Evolutionary conservation across 2,329 filamentous ascomycete species (phyloP).

Genomic region (Bipolaris sorokiniana): DNA sequence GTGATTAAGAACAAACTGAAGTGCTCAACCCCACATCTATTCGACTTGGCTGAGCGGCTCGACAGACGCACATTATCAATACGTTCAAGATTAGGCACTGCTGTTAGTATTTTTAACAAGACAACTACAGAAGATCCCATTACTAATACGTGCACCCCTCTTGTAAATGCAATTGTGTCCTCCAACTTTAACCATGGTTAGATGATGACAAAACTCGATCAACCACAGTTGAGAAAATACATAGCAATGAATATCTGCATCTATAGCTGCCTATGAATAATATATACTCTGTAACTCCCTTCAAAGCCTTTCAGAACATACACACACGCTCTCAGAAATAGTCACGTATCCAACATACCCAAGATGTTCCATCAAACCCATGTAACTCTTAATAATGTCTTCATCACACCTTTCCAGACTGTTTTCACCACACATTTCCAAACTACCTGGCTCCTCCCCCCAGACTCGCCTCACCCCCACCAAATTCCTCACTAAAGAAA

Average conservation of each 20-base stretch:
- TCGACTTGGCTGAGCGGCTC: not conserved
- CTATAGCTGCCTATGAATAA: not conserved
- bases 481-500: not conserved
- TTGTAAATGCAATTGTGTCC: not conserved
- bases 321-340: too few species aligned
- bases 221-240: not conserved
- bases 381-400: not conserved
- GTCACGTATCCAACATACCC: not conserved
- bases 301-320: not conserved
- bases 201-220: not conserved
- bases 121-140: not conserved
- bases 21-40: not conserved
- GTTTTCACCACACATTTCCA: not conserved
- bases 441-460: not conserved
- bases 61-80: not conserved
- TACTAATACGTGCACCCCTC: not conserved
- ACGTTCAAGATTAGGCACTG: not conserved
- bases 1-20: too few species aligned
- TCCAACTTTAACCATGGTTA: not conserved
- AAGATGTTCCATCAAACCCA: not conserved
- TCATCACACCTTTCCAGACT: not conserved
- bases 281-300: not conserved
- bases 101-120: not conserved
- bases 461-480: not conserved
- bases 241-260: not conserved